These are phyloP conservation scores for Sugiyamaella neomexicana DNA, from an alignment of 1,139 yeast genomes.

Conservation along the genomic window DNA sequence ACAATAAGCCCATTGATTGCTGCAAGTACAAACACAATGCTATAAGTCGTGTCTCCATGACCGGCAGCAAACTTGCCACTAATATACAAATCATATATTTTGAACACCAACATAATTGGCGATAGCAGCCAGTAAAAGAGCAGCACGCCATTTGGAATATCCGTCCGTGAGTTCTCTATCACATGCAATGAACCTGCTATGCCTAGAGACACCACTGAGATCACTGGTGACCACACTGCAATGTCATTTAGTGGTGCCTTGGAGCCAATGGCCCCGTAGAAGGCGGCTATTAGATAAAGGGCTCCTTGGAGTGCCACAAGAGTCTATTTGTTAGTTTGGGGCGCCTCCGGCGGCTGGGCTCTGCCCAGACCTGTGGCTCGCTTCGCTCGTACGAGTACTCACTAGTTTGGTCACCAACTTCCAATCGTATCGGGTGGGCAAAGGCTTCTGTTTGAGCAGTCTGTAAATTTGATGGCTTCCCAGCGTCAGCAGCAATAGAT, in stretches of 20 bases:
- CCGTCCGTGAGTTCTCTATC: slow-evolving; percentile 65
- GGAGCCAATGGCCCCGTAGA: slow-evolving; percentile 35
- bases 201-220: slow-evolving; percentile 47
- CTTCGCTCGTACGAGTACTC: slow-evolving; percentile 28
- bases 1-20: slow-evolving; percentile 53
- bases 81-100: slow-evolving; percentile 50
- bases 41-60: slow-evolving; percentile 27
- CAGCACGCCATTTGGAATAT: slow-evolving; percentile 65
- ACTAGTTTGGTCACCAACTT: slow-evolving; percentile 46
- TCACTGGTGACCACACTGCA: slow-evolving; percentile 46
- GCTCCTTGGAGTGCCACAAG: slow-evolving; percentile 41
- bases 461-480: slow-evolving; percentile 50
- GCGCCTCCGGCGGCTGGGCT: slow-evolving; percentile 3
- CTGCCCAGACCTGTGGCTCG: not conserved
- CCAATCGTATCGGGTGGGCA: slow-evolving; percentile 41
- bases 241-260: slow-evolving; percentile 40
- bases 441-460: slow-evolving; percentile 35
- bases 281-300: slow-evolving; percentile 38
- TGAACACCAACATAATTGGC: slow-evolving; percentile 45
- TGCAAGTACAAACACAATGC: slow-evolving; percentile 47
- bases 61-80: slow-evolving; percentile 45
- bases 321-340: not conserved
- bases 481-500: slow-evolving; percentile 53
- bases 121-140: slow-evolving; percentile 76
- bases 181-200: slow-evolving; percentile 63